Evolutionary conservation across 345 rosid species (phyloP).

Genomic region (Aegle marmelos): DNA sequence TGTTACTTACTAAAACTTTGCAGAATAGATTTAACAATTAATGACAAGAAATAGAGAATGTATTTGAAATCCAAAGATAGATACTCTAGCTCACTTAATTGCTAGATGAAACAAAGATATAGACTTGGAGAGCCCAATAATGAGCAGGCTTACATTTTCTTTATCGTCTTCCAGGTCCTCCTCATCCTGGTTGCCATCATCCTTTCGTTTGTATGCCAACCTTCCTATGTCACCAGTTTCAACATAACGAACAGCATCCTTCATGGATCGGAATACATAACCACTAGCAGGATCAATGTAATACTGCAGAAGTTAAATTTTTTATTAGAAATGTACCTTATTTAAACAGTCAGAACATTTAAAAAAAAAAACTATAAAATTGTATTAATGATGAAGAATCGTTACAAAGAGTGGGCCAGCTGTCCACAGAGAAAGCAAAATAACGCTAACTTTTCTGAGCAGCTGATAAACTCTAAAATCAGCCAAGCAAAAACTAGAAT

Average conservation of each 20-base stretch:
- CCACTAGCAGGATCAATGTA: constrained; percentile 81
- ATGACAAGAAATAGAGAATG: background rate
- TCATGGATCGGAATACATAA: constrained; percentile 80
- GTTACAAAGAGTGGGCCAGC: too few species aligned
- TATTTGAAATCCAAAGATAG: background rate
- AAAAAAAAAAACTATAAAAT: too few species aligned
- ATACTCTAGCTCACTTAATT: background rate
- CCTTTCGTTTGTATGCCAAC: constrained; percentile 57
- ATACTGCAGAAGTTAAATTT: constrained; percentile 42
- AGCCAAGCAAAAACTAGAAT: constrained; percentile 2
- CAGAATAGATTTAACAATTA: background rate
- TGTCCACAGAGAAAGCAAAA: too few species aligned
- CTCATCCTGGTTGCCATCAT: constrained; percentile 27
- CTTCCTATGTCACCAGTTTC: constrained; percentile 62
- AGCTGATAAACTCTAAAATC: constrained; percentile 9
- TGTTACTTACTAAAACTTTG: background rate
- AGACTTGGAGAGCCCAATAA: background rate
- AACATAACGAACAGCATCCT: constrained; percentile 68
- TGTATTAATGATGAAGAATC: too few species aligned
- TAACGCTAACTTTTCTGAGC: background rate
- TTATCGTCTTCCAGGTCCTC: constrained; percentile 45
- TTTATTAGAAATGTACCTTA: background rate
- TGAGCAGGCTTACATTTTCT: constrained; percentile 39
- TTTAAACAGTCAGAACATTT: background rate
- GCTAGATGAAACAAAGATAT: background rate